These are phyloP conservation scores for Piper betle DNA, from an alignment of 164 flowering plant species.

Conservation along the genomic window DNA sequence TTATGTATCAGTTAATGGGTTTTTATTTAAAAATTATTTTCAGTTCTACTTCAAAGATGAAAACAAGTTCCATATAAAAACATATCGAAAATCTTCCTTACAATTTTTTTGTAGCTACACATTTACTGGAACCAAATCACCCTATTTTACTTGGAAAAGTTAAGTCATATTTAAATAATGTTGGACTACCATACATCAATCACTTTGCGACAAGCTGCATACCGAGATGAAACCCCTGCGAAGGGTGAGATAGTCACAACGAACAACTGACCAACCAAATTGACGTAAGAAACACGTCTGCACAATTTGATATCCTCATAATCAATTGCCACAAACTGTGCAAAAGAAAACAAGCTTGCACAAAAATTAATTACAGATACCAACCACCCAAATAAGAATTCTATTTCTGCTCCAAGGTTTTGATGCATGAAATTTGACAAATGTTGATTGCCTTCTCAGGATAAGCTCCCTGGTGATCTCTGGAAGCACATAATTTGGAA, in stretches of 20 bases:
- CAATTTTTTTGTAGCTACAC: too few relatives aligned
- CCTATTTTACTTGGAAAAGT: too few relatives aligned
- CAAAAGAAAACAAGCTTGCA: background rate
- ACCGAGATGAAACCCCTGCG: conserved; percentile 91
- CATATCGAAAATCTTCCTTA: too few relatives aligned
- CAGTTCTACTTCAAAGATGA: too few relatives aligned
- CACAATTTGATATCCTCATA: background rate
- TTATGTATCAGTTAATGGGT: background rate
- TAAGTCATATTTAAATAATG: too few relatives aligned
- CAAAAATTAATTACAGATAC: conserved; percentile 10
- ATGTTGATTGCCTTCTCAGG: conserved; percentile 73
- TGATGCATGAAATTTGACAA: conserved; percentile 59
- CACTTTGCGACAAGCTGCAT: background rate
- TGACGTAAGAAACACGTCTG: conserved; percentile 96
- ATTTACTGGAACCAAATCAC: too few relatives aligned
- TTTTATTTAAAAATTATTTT: too few relatives aligned
- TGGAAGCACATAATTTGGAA: conserved; percentile 17
- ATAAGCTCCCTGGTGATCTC: conserved; percentile 52
- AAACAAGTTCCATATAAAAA: too few relatives aligned
- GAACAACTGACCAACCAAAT: conserved; percentile 83
- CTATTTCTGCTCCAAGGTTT: conserved; percentile 44
- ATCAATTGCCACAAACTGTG: background rate
- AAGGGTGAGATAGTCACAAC: conserved; percentile 78
- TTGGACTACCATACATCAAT: background rate
- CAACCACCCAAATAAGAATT: conserved; percentile 76